Evolutionary conservation across 2,329 filamentous ascomycete genomes (phyloP).

Genomic region (Colletotrichum magnum): DNA sequence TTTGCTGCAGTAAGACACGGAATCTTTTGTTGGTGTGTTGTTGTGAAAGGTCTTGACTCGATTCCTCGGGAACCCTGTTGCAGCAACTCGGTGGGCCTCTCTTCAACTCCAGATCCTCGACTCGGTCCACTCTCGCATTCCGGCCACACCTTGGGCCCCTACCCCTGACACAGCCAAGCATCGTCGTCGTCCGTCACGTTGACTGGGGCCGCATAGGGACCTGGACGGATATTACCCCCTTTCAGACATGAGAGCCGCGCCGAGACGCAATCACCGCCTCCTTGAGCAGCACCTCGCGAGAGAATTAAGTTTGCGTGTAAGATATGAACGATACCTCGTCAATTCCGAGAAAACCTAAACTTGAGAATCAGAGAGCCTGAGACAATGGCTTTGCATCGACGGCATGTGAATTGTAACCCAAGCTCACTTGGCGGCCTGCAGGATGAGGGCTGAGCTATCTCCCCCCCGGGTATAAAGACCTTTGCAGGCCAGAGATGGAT

Average conservation of each 20-base stretch:
- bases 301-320: conserved; percentile 22
- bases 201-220: background rate
- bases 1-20: background rate
- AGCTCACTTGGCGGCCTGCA: background rate
- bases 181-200: background rate
- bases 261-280: background rate
- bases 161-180: conserved; percentile 25
- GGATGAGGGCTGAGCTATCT: background rate
- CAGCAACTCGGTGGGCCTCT: conserved; percentile 4
- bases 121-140: conserved; percentile 12
- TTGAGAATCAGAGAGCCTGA: background rate
- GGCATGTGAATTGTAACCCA: conserved; percentile 19
- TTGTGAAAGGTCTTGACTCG: background rate
- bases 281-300: background rate
- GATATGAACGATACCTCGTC: conserved; percentile 21
- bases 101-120: background rate
- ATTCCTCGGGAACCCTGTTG: conserved; percentile 11
- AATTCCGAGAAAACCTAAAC: conserved; percentile 24
- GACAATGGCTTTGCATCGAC: conserved; percentile 8
- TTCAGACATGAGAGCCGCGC: background rate
- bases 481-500: no score
- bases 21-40: background rate
- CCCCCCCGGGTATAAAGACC: conserved; percentile 20
- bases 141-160: conserved; percentile 16
- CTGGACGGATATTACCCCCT: background rate